Conservation (phyloP, 257 asterid species). For the Rubia yunnanensis region DNA sequence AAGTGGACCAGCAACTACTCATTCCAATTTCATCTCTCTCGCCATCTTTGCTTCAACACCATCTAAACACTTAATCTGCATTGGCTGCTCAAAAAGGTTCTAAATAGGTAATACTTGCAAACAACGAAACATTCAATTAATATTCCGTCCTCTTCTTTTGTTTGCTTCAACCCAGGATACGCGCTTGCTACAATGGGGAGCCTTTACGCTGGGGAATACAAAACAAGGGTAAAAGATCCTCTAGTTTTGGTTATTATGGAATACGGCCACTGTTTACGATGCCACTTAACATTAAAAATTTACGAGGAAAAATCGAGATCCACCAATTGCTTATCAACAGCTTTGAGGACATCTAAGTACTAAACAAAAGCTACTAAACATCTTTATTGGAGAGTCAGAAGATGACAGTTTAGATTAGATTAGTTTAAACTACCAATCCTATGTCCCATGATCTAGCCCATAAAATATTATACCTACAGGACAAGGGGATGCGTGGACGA, state of each 20-base stretch:
- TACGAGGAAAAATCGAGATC: conserved; percentile 6
- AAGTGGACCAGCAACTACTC: conserved; percentile 8
- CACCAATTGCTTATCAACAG: conserved; percentile 4
- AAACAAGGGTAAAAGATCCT: conserved; percentile 11
- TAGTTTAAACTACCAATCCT: conserved; percentile 5
- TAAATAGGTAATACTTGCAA: background rate
- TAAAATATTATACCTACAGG: conserved; percentile 3
- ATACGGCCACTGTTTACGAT: conserved; percentile 20
- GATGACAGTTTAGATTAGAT: conserved; percentile 13
- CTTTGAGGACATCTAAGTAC: conserved; percentile 30
- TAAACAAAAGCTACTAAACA: conserved; percentile 21
- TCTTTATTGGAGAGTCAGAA: conserved; percentile 23
- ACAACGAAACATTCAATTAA: conserved; percentile 1
- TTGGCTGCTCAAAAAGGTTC: conserved; percentile 1
- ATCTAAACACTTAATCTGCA: background rate
- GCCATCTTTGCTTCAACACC: background rate
- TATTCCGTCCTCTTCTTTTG: background rate
- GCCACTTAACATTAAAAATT: conserved; percentile 19
- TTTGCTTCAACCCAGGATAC: conserved; percentile 14
- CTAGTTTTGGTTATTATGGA: conserved; percentile 12
- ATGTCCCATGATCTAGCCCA: conserved; percentile 7
- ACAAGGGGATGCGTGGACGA: conserved; percentile 15
- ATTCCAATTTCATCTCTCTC: background rate
- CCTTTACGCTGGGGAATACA: conserved; percentile 25
- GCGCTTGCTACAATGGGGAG: no score